These are phyloP conservation scores for Ilex paraguariensis DNA, from an alignment of 305 asterid species.

Conservation along the genomic window DNA sequence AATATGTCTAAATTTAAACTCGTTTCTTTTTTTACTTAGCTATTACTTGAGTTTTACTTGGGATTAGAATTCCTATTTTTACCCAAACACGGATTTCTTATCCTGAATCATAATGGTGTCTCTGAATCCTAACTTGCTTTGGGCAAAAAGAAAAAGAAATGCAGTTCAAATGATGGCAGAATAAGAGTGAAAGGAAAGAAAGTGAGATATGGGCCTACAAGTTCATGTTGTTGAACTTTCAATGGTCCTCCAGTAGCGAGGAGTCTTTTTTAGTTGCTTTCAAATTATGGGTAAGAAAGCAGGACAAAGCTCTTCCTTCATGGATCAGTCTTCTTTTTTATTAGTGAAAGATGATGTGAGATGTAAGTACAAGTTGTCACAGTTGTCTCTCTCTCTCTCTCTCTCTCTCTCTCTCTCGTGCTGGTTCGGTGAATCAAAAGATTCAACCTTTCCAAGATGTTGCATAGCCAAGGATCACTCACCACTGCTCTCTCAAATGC, in stretches of 20 bases:
- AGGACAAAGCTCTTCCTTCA: not conserved
- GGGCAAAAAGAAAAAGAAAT: conserved; percentile 14
- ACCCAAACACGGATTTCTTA: too few species aligned
- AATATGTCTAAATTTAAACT: too few species aligned
- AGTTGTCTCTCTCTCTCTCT: conserved; percentile 1
- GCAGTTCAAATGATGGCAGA: conserved; percentile 8
- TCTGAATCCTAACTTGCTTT: conserved; percentile 8
- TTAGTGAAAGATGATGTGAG: conserved; percentile 5
- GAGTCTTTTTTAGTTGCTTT: not conserved
- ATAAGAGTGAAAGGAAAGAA: not conserved
- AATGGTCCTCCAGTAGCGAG: conserved; percentile 4
- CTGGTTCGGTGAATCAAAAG: too few species aligned
- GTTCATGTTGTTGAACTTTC: conserved; percentile 4
- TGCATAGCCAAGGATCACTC: not conserved
- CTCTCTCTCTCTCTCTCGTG: too few species aligned
- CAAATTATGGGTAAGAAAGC: not conserved
- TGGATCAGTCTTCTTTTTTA: not conserved
- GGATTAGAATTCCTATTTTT: too few species aligned
- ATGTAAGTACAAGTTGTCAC: too few species aligned
- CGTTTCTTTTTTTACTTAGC: too few species aligned
- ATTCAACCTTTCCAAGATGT: too few species aligned
- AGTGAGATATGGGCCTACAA: not conserved
- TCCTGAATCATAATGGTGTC: too few species aligned
- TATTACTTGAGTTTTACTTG: too few species aligned
- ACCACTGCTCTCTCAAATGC: not conserved